Percentiles rank a stretch among this genome's conserved stretches.
Evolutionary conservation across 176 grass and related monocot species (phyloP).

Genomic region (Oryza meyeriana): DNA sequence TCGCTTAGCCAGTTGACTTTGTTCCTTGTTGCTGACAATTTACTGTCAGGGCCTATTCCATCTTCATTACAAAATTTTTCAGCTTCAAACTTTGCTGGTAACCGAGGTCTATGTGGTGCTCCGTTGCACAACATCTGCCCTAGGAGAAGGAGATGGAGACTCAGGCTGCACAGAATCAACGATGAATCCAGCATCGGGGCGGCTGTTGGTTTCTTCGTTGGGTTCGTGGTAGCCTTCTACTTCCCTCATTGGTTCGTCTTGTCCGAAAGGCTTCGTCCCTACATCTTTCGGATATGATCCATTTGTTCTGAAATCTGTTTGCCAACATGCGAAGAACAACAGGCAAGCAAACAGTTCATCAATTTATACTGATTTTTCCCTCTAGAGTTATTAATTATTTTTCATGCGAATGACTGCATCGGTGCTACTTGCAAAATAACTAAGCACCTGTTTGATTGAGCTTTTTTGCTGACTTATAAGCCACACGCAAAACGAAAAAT

Average conservation of each 20-base stretch:
- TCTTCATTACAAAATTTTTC: fast-evolving
- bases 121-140: too few relatives aligned
- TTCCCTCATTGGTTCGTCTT: background rate
- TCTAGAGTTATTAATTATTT: too few relatives aligned
- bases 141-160: background rate
- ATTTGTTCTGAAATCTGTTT: background rate
- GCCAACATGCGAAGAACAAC: background rate
- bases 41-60: constrained; percentile 8
- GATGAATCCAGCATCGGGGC: constrained; percentile 1
- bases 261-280: background rate
- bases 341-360: too few relatives aligned
- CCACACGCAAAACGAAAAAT: too few relatives aligned
- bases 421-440: too few relatives aligned
- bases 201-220: background rate
- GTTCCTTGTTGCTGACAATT: constrained; percentile 39
- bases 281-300: background rate
- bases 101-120: background rate
- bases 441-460: too few relatives aligned
- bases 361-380: too few relatives aligned
- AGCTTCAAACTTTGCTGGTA: background rate
- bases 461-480: too few relatives aligned
- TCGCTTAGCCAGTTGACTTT: fast-evolving
- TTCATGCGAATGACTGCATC: too few relatives aligned
- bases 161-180: background rate
- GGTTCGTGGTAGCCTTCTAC: constrained; percentile 22